Evolutionary conservation across 306 rosid genomes (phyloP).

Genomic region (Fagus sylvatica): DNA sequence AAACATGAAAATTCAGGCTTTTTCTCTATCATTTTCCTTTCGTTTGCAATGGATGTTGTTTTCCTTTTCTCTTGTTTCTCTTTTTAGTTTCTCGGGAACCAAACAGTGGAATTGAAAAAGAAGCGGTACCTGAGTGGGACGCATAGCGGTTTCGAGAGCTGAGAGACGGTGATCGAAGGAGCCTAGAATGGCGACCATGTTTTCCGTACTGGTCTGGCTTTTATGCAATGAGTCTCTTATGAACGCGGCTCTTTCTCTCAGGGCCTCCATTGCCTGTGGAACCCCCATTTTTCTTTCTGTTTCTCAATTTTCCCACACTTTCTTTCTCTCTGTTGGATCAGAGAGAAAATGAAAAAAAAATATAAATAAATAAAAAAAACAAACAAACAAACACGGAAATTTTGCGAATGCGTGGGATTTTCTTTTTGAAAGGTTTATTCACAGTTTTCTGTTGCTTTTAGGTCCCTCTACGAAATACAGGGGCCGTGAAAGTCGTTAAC

Average conservation of each 20-base stretch:
- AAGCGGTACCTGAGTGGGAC: constrained; percentile 81
- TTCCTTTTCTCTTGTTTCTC: background rate
- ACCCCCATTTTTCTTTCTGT: constrained; percentile 42
- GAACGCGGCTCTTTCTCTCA: constrained; percentile 57
- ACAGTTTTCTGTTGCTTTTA: constrained; percentile 14
- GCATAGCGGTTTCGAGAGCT: constrained; percentile 92
- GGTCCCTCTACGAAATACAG: constrained; percentile 23
- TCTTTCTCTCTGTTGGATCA: constrained; percentile 20
- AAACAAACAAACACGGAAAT: background rate
- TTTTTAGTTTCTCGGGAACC: background rate
- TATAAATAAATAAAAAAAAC: too few species aligned
- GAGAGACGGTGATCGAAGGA: constrained; percentile 97
- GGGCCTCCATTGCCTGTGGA: constrained; percentile 60
- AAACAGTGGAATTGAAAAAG: background rate
- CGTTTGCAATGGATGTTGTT: background rate
- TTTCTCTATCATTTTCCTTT: background rate
- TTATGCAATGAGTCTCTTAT: constrained; percentile 68
- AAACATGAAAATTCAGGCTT: background rate
- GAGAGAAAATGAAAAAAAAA: constrained; percentile 18
- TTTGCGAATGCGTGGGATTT: too few species aligned
- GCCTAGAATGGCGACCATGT: constrained; percentile 88
- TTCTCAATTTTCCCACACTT: constrained; percentile 25
- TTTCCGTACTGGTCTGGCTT: constrained; percentile 77
- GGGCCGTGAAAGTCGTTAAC: constrained; percentile 8
- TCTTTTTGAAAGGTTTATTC: too few species aligned